Percentiles rank a stretch among this genome's conserved stretches.
Conservation (phyloP, 768 basidiomycete species). For the Russula virescens region DNA sequence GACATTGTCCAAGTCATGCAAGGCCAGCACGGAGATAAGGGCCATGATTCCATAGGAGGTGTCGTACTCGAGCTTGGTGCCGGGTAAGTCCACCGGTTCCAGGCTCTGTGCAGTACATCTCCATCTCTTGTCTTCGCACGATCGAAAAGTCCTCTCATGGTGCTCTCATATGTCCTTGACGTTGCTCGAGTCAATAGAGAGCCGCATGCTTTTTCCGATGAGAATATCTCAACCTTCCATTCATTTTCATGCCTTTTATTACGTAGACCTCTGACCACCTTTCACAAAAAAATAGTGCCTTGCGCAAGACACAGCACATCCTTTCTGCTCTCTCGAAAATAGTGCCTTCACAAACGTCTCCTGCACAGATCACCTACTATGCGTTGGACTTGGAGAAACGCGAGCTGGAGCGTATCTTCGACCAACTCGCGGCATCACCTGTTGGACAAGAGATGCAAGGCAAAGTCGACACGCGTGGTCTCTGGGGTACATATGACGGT, state of each 20-base stretch:
- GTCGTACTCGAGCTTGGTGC: conserved; percentile 89
- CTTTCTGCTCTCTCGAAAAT: conserved; percentile 62
- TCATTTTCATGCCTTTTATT: neutral
- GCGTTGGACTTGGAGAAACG: conserved; percentile 89
- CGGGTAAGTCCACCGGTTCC: conserved; percentile 54
- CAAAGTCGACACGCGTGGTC: conserved; percentile 74
- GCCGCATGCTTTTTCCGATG: neutral
- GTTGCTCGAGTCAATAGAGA: no score
- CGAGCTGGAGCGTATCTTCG: conserved; percentile 77
- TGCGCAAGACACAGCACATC: conserved; percentile 86
- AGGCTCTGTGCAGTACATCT: neutral
- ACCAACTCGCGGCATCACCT: conserved; percentile 55
- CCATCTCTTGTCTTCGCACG: neutral
- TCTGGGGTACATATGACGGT: conserved; percentile 89
- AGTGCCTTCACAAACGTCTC: conserved; percentile 33
- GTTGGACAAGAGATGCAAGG: conserved; percentile 57
- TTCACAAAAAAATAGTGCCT: conserved; percentile 44
- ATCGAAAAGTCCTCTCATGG: neutral
- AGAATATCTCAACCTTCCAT: neutral
- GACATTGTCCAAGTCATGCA: conserved; percentile 78
- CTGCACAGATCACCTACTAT: conserved; percentile 69
- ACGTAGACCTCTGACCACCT: neutral
- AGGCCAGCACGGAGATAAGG: conserved; percentile 30
- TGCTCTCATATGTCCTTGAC: no score
- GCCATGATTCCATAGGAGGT: conserved; percentile 41